phyloP scores from a whole-genome alignment of 2,329 filamentous ascomycete species.

The Hypoxylon sp. region DNA sequence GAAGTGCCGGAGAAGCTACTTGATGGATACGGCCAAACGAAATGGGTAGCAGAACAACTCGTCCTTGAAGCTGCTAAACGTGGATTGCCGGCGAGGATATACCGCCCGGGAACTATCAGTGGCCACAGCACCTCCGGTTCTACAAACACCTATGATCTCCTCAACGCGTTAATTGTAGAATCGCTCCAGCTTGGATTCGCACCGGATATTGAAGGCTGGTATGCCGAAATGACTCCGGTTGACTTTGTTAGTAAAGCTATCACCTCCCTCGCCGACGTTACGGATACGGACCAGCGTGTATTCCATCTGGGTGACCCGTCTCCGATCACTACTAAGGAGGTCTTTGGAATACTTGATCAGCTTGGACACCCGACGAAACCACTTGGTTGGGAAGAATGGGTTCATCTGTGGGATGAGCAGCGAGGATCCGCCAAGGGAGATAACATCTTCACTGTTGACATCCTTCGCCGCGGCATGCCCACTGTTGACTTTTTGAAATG shows the following conservation, averaged over 20 bases:
- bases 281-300: slow-evolving; percentile 72
- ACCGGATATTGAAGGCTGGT: slow-evolving; percentile 81
- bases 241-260: slow-evolving; percentile 85
- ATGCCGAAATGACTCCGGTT: slow-evolving; percentile 86
- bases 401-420: slow-evolving; percentile 79
- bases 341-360: slow-evolving; percentile 75
- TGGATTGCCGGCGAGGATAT: slow-evolving; percentile 78
- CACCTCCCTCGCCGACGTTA: slow-evolving; percentile 76
- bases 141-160: slow-evolving; percentile 82
- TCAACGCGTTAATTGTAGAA: slow-evolving; percentile 83
- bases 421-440: slow-evolving; percentile 75
- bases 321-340: slow-evolving; percentile 74
- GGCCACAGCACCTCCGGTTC: slow-evolving; percentile 82
- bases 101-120: slow-evolving; percentile 82
- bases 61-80: slow-evolving; percentile 77
- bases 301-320: slow-evolving; percentile 83
- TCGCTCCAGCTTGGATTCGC: slow-evolving; percentile 80
- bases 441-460: slow-evolving; percentile 82
- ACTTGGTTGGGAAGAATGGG: slow-evolving; percentile 81
- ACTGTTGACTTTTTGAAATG: slow-evolving; percentile 78
- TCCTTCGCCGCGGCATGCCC: slow-evolving; percentile 85
- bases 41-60: slow-evolving; percentile 85
- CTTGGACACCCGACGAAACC: slow-evolving; percentile 80
- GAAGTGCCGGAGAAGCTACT: slow-evolving; percentile 77
- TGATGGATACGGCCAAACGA: slow-evolving; percentile 84